Conservation (phyloP, 1,284 basidiomycete species). For the Porogramme epimiltina region DNA sequence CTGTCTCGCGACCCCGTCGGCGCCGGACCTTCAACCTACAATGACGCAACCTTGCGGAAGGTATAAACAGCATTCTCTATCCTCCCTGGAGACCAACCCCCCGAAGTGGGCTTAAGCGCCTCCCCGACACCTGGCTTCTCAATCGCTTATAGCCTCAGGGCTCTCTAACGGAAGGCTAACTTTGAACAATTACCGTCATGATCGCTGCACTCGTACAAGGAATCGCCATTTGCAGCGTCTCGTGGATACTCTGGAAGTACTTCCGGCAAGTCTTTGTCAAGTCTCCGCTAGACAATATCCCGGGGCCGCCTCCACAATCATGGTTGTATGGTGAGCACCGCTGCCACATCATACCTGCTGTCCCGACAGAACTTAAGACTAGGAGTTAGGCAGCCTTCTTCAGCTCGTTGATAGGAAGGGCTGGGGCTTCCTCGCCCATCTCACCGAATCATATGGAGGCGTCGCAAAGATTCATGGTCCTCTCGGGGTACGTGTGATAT, state of each 20-base stretch:
- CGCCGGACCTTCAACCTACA: no score
- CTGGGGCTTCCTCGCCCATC: slow-evolving; percentile 19
- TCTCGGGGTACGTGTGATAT: slow-evolving; percentile 10
- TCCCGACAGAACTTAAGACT: background rate
- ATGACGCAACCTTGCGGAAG: no score
- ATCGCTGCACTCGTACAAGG: no score
- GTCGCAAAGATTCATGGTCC: slow-evolving; percentile 11
- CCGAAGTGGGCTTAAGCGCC: no score
- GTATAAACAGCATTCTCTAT: no score
- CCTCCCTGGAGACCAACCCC: no score
- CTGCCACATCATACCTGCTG: no score
- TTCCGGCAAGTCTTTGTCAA: slow-evolving; percentile 8
- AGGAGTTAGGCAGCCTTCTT: slow-evolving; percentile 17
- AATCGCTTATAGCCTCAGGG: no score
- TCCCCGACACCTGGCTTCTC: no score
- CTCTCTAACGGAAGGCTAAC: no score
- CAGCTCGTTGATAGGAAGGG: slow-evolving; percentile 19
- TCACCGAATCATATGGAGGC: slow-evolving; percentile 10
- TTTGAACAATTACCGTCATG: no score
- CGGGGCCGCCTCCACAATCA: slow-evolving; percentile 13
- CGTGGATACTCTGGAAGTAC: slow-evolving; percentile 18
- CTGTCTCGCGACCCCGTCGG: no score
- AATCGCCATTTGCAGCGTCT: slow-evolving; percentile 1
- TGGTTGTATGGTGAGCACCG: background rate
- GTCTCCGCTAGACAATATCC: slow-evolving; percentile 18